Evolutionary conservation across 495 filamentous ascomycete species (phyloP).

Genomic region (Aspergillus incahuasiensis): DNA sequence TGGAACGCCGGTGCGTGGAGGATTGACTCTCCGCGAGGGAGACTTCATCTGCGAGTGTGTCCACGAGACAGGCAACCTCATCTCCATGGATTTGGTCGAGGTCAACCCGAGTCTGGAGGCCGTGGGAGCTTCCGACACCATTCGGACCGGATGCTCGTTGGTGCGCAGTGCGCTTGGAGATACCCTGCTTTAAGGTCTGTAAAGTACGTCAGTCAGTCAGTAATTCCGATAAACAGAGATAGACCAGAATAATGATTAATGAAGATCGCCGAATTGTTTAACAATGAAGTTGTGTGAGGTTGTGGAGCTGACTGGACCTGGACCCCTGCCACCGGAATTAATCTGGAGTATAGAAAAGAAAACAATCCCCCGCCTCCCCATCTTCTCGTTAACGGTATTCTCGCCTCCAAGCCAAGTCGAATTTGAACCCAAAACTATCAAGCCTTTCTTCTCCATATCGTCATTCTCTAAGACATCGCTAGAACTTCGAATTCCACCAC

Average conservation of each 20-base stretch:
- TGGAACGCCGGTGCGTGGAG: slow-evolving; percentile 92
- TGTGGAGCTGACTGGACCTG: background rate
- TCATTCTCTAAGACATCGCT: background rate
- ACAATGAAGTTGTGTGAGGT: background rate
- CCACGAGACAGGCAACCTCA: slow-evolving; percentile 83
- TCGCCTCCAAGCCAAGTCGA: background rate
- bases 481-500: background rate
- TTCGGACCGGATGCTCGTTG: slow-evolving; percentile 82
- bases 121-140: slow-evolving; percentile 78
- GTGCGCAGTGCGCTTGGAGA: slow-evolving; percentile 91
- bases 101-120: slow-evolving; percentile 85
- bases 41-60: slow-evolving; percentile 98
- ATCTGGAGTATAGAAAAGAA: background rate
- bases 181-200: slow-evolving; percentile 60
- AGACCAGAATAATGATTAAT: slow-evolving; percentile 12
- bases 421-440: background rate
- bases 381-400: slow-evolving; percentile 1
- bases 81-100: slow-evolving; percentile 93
- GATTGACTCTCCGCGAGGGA: slow-evolving; percentile 89
- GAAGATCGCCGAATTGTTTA: background rate
- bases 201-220: background rate
- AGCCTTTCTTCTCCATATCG: background rate
- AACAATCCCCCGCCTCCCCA: slow-evolving; percentile 13
- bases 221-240: background rate
- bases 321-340: slow-evolving; percentile 22